These are phyloP conservation scores for Macrophomina phaseolina DNA, from an alignment of 2,329 filamentous ascomycete genomes.

Conservation along the genomic window DNA sequence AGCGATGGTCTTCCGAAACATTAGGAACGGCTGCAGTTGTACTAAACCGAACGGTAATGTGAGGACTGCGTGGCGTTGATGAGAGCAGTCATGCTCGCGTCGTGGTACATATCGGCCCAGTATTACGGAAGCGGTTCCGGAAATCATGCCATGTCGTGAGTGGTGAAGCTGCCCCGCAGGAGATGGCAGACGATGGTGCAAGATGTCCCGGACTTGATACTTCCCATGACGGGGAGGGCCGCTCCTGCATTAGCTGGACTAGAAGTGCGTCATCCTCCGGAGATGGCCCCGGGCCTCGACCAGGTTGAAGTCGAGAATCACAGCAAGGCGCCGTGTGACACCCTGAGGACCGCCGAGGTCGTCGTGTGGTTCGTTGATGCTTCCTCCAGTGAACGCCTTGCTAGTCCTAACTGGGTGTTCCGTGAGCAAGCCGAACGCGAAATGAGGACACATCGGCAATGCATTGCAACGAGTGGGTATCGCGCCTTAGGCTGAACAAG, in stretches of 20 bases:
- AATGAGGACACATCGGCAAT: not conserved
- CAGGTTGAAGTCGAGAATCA: not conserved
- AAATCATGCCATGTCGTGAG: not conserved
- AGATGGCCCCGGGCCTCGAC: not conserved
- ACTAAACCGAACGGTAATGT: too few relatives aligned
- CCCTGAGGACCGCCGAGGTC: not conserved
- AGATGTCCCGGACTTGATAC: constrained; percentile 7
- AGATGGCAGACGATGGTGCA: not conserved
- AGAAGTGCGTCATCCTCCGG: not conserved
- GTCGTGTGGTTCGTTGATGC: not conserved
- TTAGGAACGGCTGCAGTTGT: too few relatives aligned
- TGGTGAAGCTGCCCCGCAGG: not conserved
- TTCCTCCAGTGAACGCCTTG: not conserved
- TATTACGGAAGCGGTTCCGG: not conserved
- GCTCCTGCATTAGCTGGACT: not conserved
- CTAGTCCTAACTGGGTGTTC: constrained; percentile 12
- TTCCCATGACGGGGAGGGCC: constrained; percentile 17
- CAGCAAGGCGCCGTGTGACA: not conserved
- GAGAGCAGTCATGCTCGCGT: not conserved
- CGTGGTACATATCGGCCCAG: not conserved
- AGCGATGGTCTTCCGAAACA: too few relatives aligned
- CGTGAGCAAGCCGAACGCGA: constrained; percentile 3
- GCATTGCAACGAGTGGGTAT: not conserved
- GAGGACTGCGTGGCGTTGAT: not conserved
- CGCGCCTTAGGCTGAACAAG: not conserved